Conservation (phyloP, 2,329 filamentous ascomycete species). For the Teratosphaeria viscida region DNA sequence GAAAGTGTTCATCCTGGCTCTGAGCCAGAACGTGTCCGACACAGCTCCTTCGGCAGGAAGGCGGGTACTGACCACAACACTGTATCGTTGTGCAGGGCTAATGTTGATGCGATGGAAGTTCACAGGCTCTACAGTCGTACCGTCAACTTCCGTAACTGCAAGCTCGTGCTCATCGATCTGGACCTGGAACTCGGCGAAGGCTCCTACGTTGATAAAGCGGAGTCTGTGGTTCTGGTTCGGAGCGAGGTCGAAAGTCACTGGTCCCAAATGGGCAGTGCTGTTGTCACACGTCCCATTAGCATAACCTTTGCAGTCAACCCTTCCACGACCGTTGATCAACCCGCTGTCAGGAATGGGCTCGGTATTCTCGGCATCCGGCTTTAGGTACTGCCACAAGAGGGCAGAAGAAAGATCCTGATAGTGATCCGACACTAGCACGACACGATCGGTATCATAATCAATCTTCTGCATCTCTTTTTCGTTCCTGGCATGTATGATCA, state of each 20-base stretch:
- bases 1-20: conserved; percentile 50
- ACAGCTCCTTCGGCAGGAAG: conserved; percentile 3
- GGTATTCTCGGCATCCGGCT: conserved; percentile 37
- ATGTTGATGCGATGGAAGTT: conserved; percentile 50
- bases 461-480: conserved; percentile 34
- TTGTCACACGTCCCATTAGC: conserved; percentile 28
- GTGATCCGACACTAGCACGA: conserved; percentile 56
- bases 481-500: conserved; percentile 46
- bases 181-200: conserved; percentile 56
- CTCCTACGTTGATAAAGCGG: conserved; percentile 53
- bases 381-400: conserved; percentile 45
- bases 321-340: conserved; percentile 32
- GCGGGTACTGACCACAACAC: conserved; percentile 49
- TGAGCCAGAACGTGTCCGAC: conserved; percentile 31
- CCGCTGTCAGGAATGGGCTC: conserved; percentile 46
- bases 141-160: conserved; percentile 56
- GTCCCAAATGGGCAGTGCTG: conserved; percentile 15
- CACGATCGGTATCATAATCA: conserved; percentile 43
- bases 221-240: conserved; percentile 45
- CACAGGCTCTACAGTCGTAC: conserved; percentile 48
- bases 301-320: conserved; percentile 29
- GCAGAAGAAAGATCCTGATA: conserved; percentile 48
- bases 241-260: conserved; percentile 26
- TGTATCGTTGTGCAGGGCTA: conserved; percentile 60
- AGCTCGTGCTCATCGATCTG: conserved; percentile 55